Conservation (phyloP, 2,329 filamentous ascomycete genomes). For the Trichoderma sp. region DNA sequence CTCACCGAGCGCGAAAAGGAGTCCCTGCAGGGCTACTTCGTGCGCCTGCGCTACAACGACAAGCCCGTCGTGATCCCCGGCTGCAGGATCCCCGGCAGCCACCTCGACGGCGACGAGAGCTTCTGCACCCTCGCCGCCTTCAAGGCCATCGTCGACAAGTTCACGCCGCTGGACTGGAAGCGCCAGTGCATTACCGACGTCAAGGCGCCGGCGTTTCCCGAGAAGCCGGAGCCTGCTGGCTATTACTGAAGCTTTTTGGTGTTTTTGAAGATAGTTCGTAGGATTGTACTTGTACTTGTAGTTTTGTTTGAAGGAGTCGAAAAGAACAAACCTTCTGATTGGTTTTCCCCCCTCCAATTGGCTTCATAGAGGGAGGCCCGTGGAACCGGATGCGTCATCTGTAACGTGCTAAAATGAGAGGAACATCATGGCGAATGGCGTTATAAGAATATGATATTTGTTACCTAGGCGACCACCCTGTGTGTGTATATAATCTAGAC, state of each 20-base stretch:
- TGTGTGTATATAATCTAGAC: neutral
- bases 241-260: slow-evolving; percentile 31
- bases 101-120: slow-evolving; percentile 79
- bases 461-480: neutral
- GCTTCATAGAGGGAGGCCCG: neutral
- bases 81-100: slow-evolving; percentile 72
- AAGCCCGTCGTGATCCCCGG: slow-evolving; percentile 75
- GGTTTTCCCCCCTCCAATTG: neutral
- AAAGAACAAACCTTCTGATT: neutral
- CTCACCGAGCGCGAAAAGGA: slow-evolving; percentile 56
- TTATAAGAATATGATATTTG: neutral
- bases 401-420: neutral
- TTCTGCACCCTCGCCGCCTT: slow-evolving; percentile 93
- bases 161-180: slow-evolving; percentile 77
- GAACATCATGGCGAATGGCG: neutral
- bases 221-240: slow-evolving; percentile 51
- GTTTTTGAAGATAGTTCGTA: too few relatives aligned
- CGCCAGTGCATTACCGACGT: slow-evolving; percentile 48
- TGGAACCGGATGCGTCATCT: neutral
- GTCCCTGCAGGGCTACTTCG: slow-evolving; percentile 72
- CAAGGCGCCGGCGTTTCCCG: slow-evolving; percentile 43
- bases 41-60: slow-evolving; percentile 90
- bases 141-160: slow-evolving; percentile 88
- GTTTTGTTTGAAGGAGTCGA: neutral
- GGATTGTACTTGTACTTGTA: too few relatives aligned